Evolutionary conservation across 805 yeast genomes (phyloP), one percentile per base, ranked within the genome.

Genomic region (Wickerhamomyces tratensis): DNA sequence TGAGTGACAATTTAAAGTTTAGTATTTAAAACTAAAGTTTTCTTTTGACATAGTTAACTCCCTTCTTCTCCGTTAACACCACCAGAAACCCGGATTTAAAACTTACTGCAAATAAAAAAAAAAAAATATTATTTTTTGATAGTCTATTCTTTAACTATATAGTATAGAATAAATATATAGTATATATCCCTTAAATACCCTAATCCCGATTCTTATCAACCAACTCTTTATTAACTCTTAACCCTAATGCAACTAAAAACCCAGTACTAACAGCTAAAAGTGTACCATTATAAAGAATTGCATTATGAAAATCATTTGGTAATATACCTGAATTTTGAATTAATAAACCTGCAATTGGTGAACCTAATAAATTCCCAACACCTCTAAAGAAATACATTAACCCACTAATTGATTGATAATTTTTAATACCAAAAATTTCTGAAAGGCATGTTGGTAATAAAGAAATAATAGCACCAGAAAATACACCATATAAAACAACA

Each of bases 341-440:
- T 46, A 63, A 41, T 11, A 58, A 41, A 30, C 64, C 68, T 8
- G 66, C 68, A 20, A 64, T 46, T 2, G 68, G 68, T 6, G 64
- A 52, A 0, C 68, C 68, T 8, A 63, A 35, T 36, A 61, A 41
- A 29, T 52, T 62, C 0, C 68, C 67, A 5, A 59, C 37, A 1
- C 68, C 68, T 41, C 68, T 46, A 15, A 51, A 51, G 33, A 60
- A 56, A 43, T 63, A 64, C 62, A 63, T 54, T 27, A 63, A 41
- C 2, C 66, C 65, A 40, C 59, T 52, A 39, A 63, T 48, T 1
- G 64, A 51, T 33, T 63, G 64, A 42, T 63, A 62, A 39, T 56
- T 54, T 14, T 54, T 50, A 4, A 54, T 39, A 5, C 68, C 68
- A 47, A 63, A 63, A 2, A 62, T 36, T 38, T 64, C 67, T 15